Conservation (phyloP, 2,329 filamentous ascomycete species). For the Sclerotinia spermophila region DNA sequence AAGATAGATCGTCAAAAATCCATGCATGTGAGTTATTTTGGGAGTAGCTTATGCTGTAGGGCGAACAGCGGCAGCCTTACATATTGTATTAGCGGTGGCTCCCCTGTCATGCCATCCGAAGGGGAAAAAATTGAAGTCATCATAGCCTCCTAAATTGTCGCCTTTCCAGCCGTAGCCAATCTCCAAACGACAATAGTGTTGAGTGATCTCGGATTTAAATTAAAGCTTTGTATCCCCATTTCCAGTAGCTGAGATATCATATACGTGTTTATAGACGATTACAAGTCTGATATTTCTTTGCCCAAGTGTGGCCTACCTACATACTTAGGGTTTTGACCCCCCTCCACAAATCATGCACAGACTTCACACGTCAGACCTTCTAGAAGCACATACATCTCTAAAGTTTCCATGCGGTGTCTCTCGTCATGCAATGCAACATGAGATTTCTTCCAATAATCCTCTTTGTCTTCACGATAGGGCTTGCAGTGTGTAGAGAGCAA, state of each 20-base stretch:
- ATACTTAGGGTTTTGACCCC: background rate
- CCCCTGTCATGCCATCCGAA: background rate
- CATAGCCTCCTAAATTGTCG: background rate
- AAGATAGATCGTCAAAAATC: background rate
- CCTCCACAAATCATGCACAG: background rate
- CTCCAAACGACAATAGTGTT: background rate
- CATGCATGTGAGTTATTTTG: background rate
- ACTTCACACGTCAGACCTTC: background rate
- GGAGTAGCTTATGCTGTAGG: background rate
- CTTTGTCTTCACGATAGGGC: background rate
- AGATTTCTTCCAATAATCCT: background rate
- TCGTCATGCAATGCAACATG: background rate
- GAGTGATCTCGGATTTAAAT: background rate
- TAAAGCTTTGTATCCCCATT: background rate
- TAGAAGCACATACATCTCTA: background rate
- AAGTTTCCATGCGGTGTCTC: background rate
- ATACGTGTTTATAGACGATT: background rate
- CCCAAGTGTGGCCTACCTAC: background rate
- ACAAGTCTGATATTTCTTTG: background rate
- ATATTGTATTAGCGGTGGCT: background rate
- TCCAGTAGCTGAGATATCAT: background rate
- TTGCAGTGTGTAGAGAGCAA: background rate
- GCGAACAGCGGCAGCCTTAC: background rate
- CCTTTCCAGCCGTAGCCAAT: background rate
- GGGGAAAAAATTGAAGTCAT: background rate